phyloP scores from a whole-genome alignment of 192 early-diverging fungal species.

The Backusella macrospora region DNA sequence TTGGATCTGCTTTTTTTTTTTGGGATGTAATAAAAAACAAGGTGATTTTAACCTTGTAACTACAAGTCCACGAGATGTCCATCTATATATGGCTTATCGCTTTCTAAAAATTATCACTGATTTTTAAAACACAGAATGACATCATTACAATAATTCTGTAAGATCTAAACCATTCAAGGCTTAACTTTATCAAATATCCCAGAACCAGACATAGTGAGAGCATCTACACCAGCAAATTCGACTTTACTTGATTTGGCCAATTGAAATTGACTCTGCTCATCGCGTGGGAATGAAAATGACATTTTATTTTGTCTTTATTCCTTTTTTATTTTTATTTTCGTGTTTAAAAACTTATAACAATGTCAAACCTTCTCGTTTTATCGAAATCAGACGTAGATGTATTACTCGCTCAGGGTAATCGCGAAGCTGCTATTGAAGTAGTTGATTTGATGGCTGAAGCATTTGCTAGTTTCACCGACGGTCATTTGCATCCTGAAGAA shows the following conservation, averaged over 20 bases:
- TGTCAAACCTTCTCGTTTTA: conserved; percentile 17
- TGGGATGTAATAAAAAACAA: too few species aligned
- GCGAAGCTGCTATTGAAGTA: conserved; percentile 6
- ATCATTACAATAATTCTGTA: background rate
- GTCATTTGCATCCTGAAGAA: conserved; percentile 7
- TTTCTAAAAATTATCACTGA: background rate
- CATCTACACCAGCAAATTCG: background rate
- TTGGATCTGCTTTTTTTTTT: too few species aligned
- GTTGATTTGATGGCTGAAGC: conserved; percentile 35
- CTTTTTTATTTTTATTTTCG: background rate
- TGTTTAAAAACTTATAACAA: background rate
- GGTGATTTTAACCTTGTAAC: too few species aligned
- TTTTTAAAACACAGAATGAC: background rate
- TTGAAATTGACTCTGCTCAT: background rate
- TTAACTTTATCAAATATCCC: background rate
- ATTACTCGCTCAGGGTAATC: conserved; percentile 7
- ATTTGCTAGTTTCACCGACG: conserved; percentile 27
- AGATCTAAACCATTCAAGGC: conserved; percentile 7
- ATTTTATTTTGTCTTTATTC: background rate
- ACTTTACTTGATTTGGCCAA: background rate
- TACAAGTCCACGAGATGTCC: background rate
- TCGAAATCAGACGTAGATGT: conserved; percentile 19
- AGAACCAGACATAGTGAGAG: background rate
- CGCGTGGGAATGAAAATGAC: conserved; percentile 1
- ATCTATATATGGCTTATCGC: background rate